Evolutionary conservation across 805 yeast species (phyloP), one percentile per base, ranked within the genome.

Genomic region (Metahyphopichia silvanorum): DNA sequence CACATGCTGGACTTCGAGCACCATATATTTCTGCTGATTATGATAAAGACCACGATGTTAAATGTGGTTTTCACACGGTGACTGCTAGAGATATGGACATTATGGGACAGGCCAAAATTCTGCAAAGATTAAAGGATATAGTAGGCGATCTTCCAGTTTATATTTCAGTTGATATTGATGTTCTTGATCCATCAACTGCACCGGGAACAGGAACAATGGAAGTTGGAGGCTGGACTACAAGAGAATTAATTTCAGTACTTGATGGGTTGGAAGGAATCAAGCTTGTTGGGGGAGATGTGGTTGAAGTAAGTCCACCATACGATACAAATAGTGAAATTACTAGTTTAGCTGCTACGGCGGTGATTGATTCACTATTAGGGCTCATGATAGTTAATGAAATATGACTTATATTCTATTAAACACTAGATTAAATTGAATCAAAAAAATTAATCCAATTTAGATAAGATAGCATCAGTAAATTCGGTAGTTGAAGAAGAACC

Each of bases 401-500:
- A 28, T 21, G 31, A 28, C 11, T n/a, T 14, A 12, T 28, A n/a
- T 16, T 15, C 18, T 20, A 20, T 28, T 21, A 19, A 7, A 19
- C 7, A 22, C n/a, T 22, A 22, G n/a, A 15, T 12, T 21, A 21
- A 12, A 15, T 12, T 22, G n/a, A 12, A 5, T 22, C n/a, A 22
- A 22, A 12, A 15, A 22, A 22, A 13, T 34, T 51, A 54, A 49
- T 63, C 60, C 54, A 87, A 77, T 67, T 83, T 82, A 40, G 74
- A 74, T 50, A 91, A 76, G 57, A 91, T 77, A 39, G 97, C 98
- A 48, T 82, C 76, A 49, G 98, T 91, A 74, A 91, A 91, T 67
- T 89, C 96, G 43, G 94, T 81, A 43, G 98, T 93, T 35, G 95
- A 69, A 53, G 86, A 73, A 48, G 74, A 55, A 55, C 98, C 98